phyloP scores from a whole-genome alignment of 108 stramenopile genomes.

The Aurantiochytrium sp. region DNA sequence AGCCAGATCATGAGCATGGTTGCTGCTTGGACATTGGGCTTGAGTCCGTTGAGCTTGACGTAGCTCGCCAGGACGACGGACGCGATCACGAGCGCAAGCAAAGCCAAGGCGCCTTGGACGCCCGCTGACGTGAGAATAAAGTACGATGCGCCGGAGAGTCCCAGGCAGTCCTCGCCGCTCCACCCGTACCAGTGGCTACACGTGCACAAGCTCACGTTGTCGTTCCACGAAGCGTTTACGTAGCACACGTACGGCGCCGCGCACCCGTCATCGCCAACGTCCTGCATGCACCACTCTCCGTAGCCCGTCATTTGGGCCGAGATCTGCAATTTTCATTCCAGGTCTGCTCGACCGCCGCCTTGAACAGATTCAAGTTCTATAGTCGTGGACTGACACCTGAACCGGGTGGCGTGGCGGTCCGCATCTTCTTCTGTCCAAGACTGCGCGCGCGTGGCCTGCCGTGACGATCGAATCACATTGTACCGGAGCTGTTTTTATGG shows the following conservation, averaged over 20 bases:
- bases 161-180: not conserved
- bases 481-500: no score
- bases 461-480: no score
- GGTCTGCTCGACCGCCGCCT: no score
- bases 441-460: no score
- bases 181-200: not conserved
- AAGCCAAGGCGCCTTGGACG: not conserved
- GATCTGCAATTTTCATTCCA: no score
- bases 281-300: not conserved
- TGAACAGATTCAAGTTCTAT: no score
- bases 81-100: not conserved
- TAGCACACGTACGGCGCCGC: not conserved
- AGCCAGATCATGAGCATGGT: not conserved
- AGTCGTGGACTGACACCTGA: no score
- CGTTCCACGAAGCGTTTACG: not conserved
- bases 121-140: not conserved
- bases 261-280: not conserved
- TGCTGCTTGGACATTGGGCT: not conserved
- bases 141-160: not conserved
- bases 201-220: not conserved
- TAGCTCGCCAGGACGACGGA: not conserved
- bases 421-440: no score
- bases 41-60: not conserved
- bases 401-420: no score
- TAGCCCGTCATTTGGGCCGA: no score